phyloP scores from a whole-genome alignment of 2,329 filamentous ascomycete species.

The Calonectria hongkongensis region DNA sequence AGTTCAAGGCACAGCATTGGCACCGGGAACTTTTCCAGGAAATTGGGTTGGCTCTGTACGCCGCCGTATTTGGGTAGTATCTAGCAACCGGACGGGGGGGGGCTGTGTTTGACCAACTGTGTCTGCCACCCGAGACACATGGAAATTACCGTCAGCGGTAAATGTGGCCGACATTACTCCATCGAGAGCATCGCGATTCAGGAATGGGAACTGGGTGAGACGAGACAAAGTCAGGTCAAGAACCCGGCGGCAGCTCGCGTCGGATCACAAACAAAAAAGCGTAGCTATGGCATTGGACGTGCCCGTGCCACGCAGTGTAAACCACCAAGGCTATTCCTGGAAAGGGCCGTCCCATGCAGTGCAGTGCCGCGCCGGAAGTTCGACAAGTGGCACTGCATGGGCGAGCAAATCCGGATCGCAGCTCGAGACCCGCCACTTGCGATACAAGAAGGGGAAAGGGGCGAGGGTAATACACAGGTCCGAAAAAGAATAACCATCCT shows the following conservation, averaged over 20 bases:
- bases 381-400: slow-evolving; percentile 29
- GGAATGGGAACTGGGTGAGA: background rate
- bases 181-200: background rate
- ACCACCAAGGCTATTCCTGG: slow-evolving; percentile 23
- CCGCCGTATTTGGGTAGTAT: slow-evolving; percentile 4
- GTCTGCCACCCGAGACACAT: background rate
- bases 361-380: background rate
- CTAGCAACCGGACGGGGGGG: no score
- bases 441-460: background rate
- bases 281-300: slow-evolving; percentile 1
- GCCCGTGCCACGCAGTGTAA: slow-evolving; percentile 12
- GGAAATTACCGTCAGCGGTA: slow-evolving; percentile 9
- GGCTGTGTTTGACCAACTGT: background rate
- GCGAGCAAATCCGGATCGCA: background rate
- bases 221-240: background rate
- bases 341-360: background rate
- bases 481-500: background rate
- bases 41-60: background rate
- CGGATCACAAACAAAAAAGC: background rate
- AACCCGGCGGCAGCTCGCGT: background rate
- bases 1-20: background rate
- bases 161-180: background rate
- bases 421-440: background rate
- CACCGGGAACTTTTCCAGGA: background rate
- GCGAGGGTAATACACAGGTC: background rate